Conservation (phyloP, 2,329 filamentous ascomycete species). For the Bipolaris gigantea region DNA sequence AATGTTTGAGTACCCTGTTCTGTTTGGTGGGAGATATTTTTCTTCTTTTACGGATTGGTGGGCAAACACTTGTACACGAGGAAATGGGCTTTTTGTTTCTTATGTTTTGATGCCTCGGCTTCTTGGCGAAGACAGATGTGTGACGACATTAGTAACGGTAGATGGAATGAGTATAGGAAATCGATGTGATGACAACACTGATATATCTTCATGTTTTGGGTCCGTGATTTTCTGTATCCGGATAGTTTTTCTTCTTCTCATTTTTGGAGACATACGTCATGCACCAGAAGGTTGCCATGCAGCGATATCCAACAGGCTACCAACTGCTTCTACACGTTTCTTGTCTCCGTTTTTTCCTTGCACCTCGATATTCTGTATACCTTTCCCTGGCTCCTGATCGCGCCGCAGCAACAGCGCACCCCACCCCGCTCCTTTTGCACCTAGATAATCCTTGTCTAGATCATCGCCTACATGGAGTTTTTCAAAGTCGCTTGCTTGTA, state of each 20-base stretch:
- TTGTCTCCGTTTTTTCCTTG: background rate
- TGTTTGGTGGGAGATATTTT: background rate
- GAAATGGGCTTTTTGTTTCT: slow-evolving; percentile 3
- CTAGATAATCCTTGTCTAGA: slow-evolving; percentile 54
- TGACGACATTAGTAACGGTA: background rate
- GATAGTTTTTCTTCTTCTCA: no score
- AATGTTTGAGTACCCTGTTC: slow-evolving; percentile 1
- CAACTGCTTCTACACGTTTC: background rate
- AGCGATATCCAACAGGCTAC: background rate
- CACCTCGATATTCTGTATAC: background rate
- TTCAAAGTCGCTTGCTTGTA: slow-evolving; percentile 30
- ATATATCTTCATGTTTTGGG: no score
- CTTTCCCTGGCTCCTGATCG: background rate
- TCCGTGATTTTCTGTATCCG: no score
- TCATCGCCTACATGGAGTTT: slow-evolving; percentile 61
- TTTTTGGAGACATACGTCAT: no score
- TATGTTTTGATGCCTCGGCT: slow-evolving; percentile 2
- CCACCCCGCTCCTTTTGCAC: slow-evolving; percentile 54
- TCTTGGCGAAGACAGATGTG: background rate
- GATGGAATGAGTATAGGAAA: background rate
- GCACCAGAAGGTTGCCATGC: background rate
- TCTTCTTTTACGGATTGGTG: slow-evolving; percentile 1
- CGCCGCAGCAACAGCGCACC: slow-evolving; percentile 49
- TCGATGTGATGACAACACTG: no score
- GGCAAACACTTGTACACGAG: slow-evolving; percentile 12